Percentiles rank a stretch among this genome's conserved stretches.
phyloP scores from a whole-genome alignment of 129 eudicot species.

The Ambrosia trifida region DNA sequence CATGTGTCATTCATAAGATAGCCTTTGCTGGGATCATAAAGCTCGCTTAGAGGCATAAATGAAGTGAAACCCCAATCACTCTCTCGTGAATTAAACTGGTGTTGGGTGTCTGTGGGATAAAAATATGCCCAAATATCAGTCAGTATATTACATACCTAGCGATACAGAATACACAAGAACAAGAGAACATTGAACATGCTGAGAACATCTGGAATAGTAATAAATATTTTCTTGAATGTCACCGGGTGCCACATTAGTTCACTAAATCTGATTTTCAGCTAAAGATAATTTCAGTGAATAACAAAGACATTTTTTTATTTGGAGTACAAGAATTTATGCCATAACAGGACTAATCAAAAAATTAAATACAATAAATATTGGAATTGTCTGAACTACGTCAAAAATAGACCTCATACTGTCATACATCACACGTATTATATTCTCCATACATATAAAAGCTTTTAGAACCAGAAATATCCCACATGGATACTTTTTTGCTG shows the following conservation, averaged over 20 bases:
- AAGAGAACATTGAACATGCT: neutral
- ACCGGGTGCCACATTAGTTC: neutral
- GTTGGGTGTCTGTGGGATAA: constrained; percentile 70
- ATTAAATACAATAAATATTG: neutral
- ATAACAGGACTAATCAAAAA: neutral
- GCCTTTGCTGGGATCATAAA: constrained; percentile 81
- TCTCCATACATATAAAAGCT: neutral
- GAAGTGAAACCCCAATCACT: constrained; percentile 97
- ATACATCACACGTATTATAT: neutral
- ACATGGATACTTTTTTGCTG: neutral
- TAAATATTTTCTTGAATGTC: constrained; percentile 5
- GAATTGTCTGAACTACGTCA: neutral
- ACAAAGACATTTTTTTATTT: neutral
- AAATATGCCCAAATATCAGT: constrained; percentile 28
- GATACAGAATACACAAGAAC: neutral
- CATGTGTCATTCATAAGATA: constrained; percentile 79
- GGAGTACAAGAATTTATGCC: neutral
- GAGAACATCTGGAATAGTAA: neutral
- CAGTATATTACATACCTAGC: constrained; percentile 19
- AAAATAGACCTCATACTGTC: constrained; percentile 6
- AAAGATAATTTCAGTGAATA: neutral
- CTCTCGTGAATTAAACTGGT: constrained; percentile 82
- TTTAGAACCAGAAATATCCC: neutral
- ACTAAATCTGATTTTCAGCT: neutral
- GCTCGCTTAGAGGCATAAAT: constrained; percentile 84